A percentile compares a stretch with the other conserved stretches of the same genome.
phyloP scores from a whole-genome alignment of 495 filamentous ascomycete genomes.

The Choiromyces venosus region DNA sequence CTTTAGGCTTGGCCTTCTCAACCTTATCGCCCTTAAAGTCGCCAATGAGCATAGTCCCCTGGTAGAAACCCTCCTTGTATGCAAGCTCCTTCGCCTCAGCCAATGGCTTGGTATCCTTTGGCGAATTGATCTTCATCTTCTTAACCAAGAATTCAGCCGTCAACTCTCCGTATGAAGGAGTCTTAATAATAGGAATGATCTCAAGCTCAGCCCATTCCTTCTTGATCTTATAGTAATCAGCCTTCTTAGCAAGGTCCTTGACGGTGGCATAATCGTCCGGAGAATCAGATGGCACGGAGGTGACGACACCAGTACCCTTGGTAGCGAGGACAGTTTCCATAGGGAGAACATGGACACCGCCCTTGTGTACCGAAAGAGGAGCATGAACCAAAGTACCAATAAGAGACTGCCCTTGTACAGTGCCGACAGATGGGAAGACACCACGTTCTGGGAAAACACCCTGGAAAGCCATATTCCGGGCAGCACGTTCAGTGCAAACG shows the following conservation, averaged over 20 bases:
- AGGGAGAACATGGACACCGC: conserved; percentile 79
- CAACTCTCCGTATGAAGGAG: conserved; percentile 79
- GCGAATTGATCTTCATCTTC: conserved; percentile 90
- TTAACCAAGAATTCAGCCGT: conserved; percentile 78
- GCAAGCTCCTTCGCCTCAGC: conserved; percentile 91
- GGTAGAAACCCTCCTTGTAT: conserved; percentile 97
- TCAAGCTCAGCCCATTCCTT: conserved; percentile 94
- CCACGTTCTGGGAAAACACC: conserved; percentile 71
- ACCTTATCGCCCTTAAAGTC: conserved; percentile 86
- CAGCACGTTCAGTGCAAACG: conserved; percentile 77
- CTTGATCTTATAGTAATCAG: conserved; percentile 94
- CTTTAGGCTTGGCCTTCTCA: conserved; percentile 76
- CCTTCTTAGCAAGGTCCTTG: conserved; percentile 83
- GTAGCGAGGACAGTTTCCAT: conserved; percentile 88
- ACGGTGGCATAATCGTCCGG: conserved; percentile 93
- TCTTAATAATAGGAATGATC: conserved; percentile 81
- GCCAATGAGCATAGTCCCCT: conserved; percentile 82
- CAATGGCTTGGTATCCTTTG: conserved; percentile 85
- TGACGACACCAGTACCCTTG: conserved; percentile 96
- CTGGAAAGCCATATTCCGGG: conserved; percentile 95
- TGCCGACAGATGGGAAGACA: conserved; percentile 65
- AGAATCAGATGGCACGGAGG: conserved; percentile 88
- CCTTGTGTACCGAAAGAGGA: conserved; percentile 79
- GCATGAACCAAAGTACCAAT: conserved; percentile 82
- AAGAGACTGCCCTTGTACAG: conserved; percentile 68